Conservation (phyloP, 1,139 yeast species). For the Geotrichum restrictum region DNA sequence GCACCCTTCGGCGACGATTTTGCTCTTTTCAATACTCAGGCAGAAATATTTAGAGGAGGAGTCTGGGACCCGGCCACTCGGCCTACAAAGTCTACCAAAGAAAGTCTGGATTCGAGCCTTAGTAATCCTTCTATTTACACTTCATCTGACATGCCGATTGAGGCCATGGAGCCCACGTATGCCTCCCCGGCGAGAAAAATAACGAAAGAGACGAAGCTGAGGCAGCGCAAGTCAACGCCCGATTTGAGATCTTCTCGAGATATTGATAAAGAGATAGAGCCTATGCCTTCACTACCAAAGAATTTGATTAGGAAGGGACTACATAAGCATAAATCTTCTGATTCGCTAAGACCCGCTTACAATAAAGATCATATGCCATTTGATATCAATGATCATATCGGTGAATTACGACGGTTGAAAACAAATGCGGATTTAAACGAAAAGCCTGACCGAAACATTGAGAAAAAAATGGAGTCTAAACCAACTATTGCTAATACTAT, state of each 20-base stretch:
- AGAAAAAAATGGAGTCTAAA: not conserved
- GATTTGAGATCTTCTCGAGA: constrained; percentile 5
- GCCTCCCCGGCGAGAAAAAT: not conserved
- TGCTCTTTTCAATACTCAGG: constrained; percentile 59
- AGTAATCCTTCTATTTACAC: not conserved
- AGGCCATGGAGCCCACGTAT: not conserved
- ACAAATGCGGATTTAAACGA: not conserved
- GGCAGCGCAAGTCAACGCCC: constrained; percentile 6
- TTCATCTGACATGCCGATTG: not conserved
- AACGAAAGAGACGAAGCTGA: not conserved
- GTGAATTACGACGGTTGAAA: constrained; percentile 18
- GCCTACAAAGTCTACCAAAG: not conserved
- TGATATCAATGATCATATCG: constrained; percentile 23
- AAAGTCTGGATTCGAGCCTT: not conserved
- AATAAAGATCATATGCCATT: not conserved
- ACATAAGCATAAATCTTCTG: not conserved
- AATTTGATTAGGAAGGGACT: not conserved
- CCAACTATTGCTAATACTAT: constrained; percentile 29
- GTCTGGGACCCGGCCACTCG: constrained; percentile 52
- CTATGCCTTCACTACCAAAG: not conserved
- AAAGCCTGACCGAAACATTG: not conserved
- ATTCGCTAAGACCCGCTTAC: not conserved
- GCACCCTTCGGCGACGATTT: constrained; percentile 87
- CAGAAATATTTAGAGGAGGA: constrained; percentile 88
- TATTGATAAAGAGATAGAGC: not conserved